Conservation (phyloP, 208 protist species). For the Trypanosoma brucei region DNA sequence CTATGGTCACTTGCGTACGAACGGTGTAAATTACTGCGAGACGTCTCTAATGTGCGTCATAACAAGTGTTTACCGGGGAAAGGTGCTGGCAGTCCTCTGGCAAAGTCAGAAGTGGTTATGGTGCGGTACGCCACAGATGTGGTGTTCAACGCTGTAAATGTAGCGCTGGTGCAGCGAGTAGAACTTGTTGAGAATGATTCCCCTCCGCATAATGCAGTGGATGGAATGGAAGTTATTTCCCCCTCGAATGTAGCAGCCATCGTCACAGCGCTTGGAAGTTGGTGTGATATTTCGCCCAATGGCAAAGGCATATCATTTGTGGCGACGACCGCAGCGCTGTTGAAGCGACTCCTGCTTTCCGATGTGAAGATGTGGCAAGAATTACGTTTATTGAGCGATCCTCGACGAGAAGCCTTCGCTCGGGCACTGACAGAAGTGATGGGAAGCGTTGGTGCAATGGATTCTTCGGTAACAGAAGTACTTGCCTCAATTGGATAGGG, state of each 20-base stretch:
- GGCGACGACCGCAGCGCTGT: slow-evolving; percentile 25
- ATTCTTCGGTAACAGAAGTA: slow-evolving; percentile 28
- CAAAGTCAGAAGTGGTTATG: slow-evolving; percentile 19
- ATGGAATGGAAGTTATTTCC: slow-evolving; percentile 1
- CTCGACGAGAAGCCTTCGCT: slow-evolving; percentile 38
- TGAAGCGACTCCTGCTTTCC: slow-evolving; percentile 54
- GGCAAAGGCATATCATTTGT: slow-evolving; percentile 16
- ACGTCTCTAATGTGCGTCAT: not conserved
- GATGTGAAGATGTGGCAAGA: slow-evolving; percentile 47
- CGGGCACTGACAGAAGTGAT: slow-evolving; percentile 43
- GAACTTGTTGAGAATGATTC: slow-evolving; percentile 3
- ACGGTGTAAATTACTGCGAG: slow-evolving; percentile 9
- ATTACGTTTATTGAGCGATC: slow-evolving; percentile 27
- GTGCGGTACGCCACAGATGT: slow-evolving; percentile 16
- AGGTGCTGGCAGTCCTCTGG: not conserved
- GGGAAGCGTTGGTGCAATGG: slow-evolving; percentile 30
- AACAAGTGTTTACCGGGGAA: not conserved
- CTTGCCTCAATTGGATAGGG: slow-evolving; percentile 12
- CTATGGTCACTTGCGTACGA: slow-evolving; percentile 37
- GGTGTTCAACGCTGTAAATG: slow-evolving; percentile 20
- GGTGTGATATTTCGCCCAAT: slow-evolving; percentile 11
- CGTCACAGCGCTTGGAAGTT: slow-evolving; percentile 24
- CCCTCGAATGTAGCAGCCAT: slow-evolving; percentile 18
- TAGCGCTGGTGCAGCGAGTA: slow-evolving; percentile 16
- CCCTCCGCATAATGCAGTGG: not conserved